Conservation (phyloP, 768 basidiomycete species). For the Podaxis pistillaris region DNA sequence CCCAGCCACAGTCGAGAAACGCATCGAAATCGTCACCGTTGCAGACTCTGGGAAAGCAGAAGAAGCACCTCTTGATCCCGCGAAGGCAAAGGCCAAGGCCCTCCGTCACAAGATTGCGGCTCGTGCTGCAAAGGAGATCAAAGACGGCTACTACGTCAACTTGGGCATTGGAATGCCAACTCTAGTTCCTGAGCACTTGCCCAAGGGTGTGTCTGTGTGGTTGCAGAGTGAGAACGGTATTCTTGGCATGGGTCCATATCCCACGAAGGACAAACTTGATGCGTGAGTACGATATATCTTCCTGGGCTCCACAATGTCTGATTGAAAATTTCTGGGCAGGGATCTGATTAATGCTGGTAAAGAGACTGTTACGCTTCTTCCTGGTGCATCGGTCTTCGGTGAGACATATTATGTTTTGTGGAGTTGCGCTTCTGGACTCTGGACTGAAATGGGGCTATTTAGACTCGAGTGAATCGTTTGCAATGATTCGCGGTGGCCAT, state of each 20-base stretch:
- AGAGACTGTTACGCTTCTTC: constrained; percentile 89
- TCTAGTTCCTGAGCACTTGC: constrained; percentile 77
- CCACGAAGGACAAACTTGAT: constrained; percentile 75
- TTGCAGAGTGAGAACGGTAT: constrained; percentile 91
- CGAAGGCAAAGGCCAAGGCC: constrained; percentile 51
- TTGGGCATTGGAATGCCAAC: constrained; percentile 92
- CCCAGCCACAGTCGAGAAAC: constrained; percentile 69
- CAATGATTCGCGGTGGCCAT: constrained; percentile 97
- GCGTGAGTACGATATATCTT: constrained; percentile 50
- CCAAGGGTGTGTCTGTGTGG: constrained; percentile 78
- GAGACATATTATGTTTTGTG: constrained; percentile 22
- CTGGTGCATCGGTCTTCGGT: constrained; percentile 92
- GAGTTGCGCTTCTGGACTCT: constrained; percentile 1
- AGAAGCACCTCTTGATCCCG: constrained; percentile 34
- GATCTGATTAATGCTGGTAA: constrained; percentile 96
- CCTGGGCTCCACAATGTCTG: not conserved
- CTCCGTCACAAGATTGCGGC: constrained; percentile 75
- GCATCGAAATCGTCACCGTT: constrained; percentile 73
- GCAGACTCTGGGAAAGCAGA: constrained; percentile 43
- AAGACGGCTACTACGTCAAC: constrained; percentile 86
- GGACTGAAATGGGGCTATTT: constrained; percentile 9
- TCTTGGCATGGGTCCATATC: constrained; percentile 89
- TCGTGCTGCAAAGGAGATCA: constrained; percentile 87
- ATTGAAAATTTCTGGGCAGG: constrained; percentile 32
- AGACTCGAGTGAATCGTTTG: constrained; percentile 93